Conservation (phyloP, 768 basidiomycete species). For the Tylopilus sp. region DNA sequence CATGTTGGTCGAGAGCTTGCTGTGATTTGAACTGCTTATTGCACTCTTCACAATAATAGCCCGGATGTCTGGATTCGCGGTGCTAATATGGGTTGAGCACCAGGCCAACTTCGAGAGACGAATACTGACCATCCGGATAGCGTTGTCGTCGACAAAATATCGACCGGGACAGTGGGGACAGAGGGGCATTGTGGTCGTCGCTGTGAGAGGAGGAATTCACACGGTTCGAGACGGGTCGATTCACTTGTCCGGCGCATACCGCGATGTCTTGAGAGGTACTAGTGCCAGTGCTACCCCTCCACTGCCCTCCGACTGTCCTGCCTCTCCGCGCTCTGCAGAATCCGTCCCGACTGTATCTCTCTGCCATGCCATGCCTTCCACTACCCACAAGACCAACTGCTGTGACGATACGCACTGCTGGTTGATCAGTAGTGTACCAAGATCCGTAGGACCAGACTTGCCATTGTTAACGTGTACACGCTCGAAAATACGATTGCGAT, state of each 20-base stretch:
- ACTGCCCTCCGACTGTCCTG: not conserved
- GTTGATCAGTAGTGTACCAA: not conserved
- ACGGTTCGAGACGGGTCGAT: conserved; percentile 17
- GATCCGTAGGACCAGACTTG: not conserved
- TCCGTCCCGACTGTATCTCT: not conserved
- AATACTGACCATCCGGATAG: conserved; percentile 15
- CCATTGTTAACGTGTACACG: conserved; percentile 11
- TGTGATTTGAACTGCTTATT: not conserved
- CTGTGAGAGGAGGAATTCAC: not conserved
- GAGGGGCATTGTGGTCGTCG: conserved; percentile 13
- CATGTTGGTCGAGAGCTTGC: conserved; percentile 17
- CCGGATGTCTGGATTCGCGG: conserved; percentile 6
- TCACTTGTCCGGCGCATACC: not conserved
- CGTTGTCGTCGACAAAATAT: conserved; percentile 9
- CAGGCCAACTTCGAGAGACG: not conserved
- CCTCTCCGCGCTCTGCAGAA: not conserved
- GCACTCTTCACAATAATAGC: conserved; percentile 7
- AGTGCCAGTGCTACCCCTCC: not conserved
- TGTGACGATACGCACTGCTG: conserved; percentile 15
- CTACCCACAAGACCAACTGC: conserved; percentile 13
- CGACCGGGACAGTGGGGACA: conserved; percentile 20
- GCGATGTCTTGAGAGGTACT: not conserved
- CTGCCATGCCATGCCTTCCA: conserved; percentile 7
- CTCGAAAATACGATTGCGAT: not conserved
- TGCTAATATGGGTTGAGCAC: conserved; percentile 14